These are phyloP conservation scores for Microbotryum intermedium DNA, from an alignment of 1,284 basidiomycete genomes.

Conservation along the genomic window DNA sequence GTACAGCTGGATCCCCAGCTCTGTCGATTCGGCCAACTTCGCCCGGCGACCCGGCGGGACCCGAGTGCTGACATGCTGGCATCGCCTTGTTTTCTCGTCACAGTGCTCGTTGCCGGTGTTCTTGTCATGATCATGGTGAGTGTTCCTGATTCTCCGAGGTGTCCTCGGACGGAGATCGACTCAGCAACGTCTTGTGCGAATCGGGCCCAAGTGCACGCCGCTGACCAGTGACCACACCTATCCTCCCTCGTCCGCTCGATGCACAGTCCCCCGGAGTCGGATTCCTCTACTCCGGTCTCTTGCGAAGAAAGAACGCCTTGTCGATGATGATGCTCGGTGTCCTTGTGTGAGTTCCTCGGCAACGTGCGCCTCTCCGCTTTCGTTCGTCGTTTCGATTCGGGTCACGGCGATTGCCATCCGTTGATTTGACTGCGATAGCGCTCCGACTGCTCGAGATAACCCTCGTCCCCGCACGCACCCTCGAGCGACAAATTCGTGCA, in stretches of 20 bases:
- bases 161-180: not conserved
- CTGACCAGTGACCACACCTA: not conserved
- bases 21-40: not conserved
- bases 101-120: constrained; percentile 19
- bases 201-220: not conserved
- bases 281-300: constrained; percentile 17
- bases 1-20: not conserved
- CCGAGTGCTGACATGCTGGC: not conserved
- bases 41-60: not conserved
- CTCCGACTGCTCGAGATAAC: too few relatives aligned
- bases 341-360: constrained; percentile 49
- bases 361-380: too few relatives aligned
- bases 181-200: not conserved
- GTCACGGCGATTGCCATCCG: too few relatives aligned
- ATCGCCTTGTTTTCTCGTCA: not conserved
- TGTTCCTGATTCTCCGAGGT: not conserved
- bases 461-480: too few relatives aligned
- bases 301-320: constrained; percentile 57
- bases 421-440: too few relatives aligned
- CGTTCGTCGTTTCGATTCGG: too few relatives aligned
- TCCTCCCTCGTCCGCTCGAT: not conserved
- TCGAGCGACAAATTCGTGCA: too few relatives aligned
- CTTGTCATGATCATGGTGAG: constrained; percentile 72
- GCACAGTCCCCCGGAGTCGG: not conserved
- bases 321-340: constrained; percentile 84